Base-by-base conservation (phyloP, 257 asterid species). In the Agastache rugosa region DNA sequence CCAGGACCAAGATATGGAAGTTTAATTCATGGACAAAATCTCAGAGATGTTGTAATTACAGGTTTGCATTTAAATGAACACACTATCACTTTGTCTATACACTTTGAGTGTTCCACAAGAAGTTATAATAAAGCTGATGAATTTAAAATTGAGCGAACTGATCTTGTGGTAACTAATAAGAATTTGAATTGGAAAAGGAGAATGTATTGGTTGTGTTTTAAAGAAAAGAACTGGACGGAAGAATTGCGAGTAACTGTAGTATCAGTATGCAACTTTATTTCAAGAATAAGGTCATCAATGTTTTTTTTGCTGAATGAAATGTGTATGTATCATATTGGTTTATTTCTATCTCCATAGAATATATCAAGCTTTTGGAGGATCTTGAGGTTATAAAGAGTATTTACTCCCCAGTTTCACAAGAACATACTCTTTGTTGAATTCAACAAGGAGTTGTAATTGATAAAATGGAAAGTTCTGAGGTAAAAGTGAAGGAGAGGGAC, bases 1-100 rank as follows among this genome's bases (percentile, higher is more conserved):
- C 90, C 85, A 11, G 97, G 98, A 71, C 91, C 97, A 48, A 85
- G 98, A 72, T 93, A 91, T 84, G 97, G 98, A 79, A 93, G 98
- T 80, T 83, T 93, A 75, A 91, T 93, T 76, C 98, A 93, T 70
- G 98, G 98, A 61, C 97, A 93, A 83, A 91, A 93, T 82, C 98
- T 93, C 70, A 85, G 64, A 83, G 98, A 91, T 75, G 96, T 91
- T n/a, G 96, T 91, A n/a, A 89, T 93, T 45, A 93, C 98, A 85
- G 98, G 98, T 91, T 61, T 77, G 89, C 79, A 10, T 79, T 60
- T 69, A 23, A 8, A 17, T 39, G 51, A 16, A 69, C 69, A 8
- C 25, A 25, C 47, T 59, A 23, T 63, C 34, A 42, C 63, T 58
- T 53, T 29, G 69, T 50, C 31, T 14, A 20, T 48, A 8, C 37